Evolutionary conservation across 2,329 filamentous ascomycete species (phyloP).

Genomic region (Epicoccum nigrum): DNA sequence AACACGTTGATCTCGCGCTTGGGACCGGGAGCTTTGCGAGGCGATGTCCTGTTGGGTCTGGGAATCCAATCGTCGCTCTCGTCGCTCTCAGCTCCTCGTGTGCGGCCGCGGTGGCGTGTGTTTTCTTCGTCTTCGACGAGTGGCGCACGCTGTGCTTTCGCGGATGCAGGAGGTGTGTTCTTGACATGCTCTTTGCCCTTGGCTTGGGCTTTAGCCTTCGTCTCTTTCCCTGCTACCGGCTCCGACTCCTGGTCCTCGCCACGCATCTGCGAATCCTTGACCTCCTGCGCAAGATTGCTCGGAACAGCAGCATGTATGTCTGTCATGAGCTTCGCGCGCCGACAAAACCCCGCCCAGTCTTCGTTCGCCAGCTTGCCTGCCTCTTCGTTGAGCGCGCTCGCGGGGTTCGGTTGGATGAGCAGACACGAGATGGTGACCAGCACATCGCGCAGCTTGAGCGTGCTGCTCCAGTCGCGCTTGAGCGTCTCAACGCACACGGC

Average conservation of each 20-base stretch:
- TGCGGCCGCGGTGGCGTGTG: constrained; percentile 25
- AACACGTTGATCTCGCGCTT: constrained; percentile 36
- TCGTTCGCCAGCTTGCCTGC: constrained; percentile 63
- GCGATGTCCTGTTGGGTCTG: constrained; percentile 26
- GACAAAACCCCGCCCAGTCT: constrained; percentile 63
- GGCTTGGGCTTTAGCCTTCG: constrained; percentile 31
- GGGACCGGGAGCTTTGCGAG: constrained; percentile 18
- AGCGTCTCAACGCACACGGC: constrained; percentile 69
- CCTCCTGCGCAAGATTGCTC: constrained; percentile 50
- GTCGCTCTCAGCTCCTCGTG: constrained; percentile 35
- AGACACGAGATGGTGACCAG: constrained; percentile 65
- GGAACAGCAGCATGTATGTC: constrained; percentile 65
- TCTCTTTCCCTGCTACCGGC: constrained; percentile 20
- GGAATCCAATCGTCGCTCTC: constrained; percentile 48
- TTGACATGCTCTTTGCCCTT: constrained; percentile 33
- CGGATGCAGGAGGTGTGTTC: constrained; percentile 19
- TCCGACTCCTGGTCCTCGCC: constrained; percentile 56
- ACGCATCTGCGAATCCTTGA: constrained; percentile 60
- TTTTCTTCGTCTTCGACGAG: constrained; percentile 45
- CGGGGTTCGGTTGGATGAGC: constrained; percentile 68
- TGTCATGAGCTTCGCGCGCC: constrained; percentile 66
- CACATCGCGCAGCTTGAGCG: constrained; percentile 64
- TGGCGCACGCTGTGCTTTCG: constrained; percentile 27
- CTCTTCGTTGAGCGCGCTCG: constrained; percentile 66
- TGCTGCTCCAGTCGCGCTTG: constrained; percentile 67